Base-by-base conservation (phyloP, 306 rosid species). In the Medicago ruthenica region DNA sequence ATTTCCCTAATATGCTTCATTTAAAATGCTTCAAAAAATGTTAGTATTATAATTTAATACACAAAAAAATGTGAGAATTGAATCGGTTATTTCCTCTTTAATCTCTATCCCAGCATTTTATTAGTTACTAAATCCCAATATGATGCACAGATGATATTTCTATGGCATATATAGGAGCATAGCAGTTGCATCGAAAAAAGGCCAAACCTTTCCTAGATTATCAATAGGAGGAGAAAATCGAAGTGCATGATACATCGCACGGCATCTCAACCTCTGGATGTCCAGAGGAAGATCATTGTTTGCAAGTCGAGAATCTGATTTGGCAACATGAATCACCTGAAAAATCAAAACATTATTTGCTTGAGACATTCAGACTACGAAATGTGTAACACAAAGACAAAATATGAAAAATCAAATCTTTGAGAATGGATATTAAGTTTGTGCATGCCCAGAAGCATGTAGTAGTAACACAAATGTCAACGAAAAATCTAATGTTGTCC, bases 301-400 rank as follows among this genome's bases (percentile, higher is more conserved):
- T 70, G 97, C 98, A 71, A 93, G 95, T 54, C 98, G 89, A 74
- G 98, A 91, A 84, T 91, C 98, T 24, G 98, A 93, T 76, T 93
- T 93, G 41, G 93, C 91, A 74, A 93, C 96, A 83, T 91, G 97
- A 81, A 93, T 80, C 76, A 93, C 97, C 97, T 93, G 83, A 64
- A 82, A 67, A 82, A 78, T 73, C 18, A 54, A 82, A 77, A 74
- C 76, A 40, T 81, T 74, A 69, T 54, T 53, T 61, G 59, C 73
- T 45, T 22, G 79, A 54, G 75, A 45, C 48, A 70, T 71, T 80
- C 22, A 47, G 58, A 40, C 15, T 18, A 77, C 50, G 54, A 68
- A 45, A 66, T 34, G 53, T 47, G 60, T 64, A 72, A 70, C 60
- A 80, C 74, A 85, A 59, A 34, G 27, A 77, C 8, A 47, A 47